These are phyloP conservation scores for Corchorus capsularis DNA, from an alignment of 345 rosid species.

Conservation along the genomic window DNA sequence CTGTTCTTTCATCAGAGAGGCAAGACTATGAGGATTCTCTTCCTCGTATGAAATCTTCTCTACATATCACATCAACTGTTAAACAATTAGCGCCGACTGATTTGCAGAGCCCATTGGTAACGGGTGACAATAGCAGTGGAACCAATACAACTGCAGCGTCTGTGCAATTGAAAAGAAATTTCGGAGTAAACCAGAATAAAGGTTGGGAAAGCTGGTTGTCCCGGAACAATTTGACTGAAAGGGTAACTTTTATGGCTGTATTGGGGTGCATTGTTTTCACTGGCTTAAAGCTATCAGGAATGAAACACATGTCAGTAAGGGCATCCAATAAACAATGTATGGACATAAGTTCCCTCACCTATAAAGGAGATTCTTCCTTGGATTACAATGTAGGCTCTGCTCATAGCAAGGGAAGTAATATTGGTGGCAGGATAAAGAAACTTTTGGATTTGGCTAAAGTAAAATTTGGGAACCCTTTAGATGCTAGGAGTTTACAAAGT, in stretches of 20 bases:
- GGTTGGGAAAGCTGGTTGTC: conserved; percentile 60
- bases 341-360: conserved; percentile 41
- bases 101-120: conserved; percentile 48
- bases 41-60: conserved; percentile 47
- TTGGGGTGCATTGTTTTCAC: conserved; percentile 60
- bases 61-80: conserved; percentile 68
- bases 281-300: conserved; percentile 49
- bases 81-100: conserved; percentile 73
- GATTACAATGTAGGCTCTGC: conserved; percentile 31
- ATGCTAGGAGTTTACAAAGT: conserved; percentile 35
- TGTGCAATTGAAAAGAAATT: conserved; percentile 60
- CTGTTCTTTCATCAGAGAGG: conserved; percentile 41
- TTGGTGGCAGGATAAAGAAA: conserved; percentile 46
- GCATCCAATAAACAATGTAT: conserved; percentile 33
- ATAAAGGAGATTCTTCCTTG: conserved; percentile 40
- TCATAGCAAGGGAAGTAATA: conserved; percentile 34
- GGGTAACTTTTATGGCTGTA: conserved; percentile 50
- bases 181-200: conserved; percentile 49
- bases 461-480: conserved; percentile 41
- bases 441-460: conserved; percentile 46
- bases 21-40: conserved; percentile 48
- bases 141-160: conserved; percentile 48
- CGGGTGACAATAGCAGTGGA: conserved; percentile 47
- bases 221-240: conserved; percentile 41
- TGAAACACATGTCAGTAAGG: conserved; percentile 42